Conservation (phyloP, 257 asterid species). For the Capsicum pubescens region DNA sequence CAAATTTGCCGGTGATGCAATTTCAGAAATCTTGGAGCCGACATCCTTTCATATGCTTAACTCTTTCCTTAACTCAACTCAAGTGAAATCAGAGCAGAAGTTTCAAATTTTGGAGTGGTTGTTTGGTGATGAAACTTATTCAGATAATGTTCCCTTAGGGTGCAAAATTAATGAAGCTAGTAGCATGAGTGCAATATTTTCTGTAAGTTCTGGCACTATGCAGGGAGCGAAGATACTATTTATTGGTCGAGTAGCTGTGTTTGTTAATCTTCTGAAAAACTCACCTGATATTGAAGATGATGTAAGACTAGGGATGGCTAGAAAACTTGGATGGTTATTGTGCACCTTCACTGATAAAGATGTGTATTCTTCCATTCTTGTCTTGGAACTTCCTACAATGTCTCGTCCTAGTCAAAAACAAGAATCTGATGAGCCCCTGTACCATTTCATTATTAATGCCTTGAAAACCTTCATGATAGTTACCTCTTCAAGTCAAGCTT, state of each 20-base stretch:
- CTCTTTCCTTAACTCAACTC: slow-evolving; percentile 73
- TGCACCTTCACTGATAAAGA: slow-evolving; percentile 66
- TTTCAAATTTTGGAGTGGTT: slow-evolving; percentile 76
- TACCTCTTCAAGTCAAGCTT: slow-evolving; percentile 66
- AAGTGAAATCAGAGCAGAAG: slow-evolving; percentile 67
- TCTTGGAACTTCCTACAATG: slow-evolving; percentile 52
- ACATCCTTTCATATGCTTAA: slow-evolving; percentile 85
- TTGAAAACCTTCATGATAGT: slow-evolving; percentile 78
- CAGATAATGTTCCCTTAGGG: slow-evolving; percentile 30
- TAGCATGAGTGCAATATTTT: slow-evolving; percentile 49
- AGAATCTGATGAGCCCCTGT: slow-evolving; percentile 66
- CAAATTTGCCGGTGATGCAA: slow-evolving; percentile 65
- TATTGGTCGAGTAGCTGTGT: slow-evolving; percentile 68
- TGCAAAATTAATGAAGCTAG: slow-evolving; percentile 29
- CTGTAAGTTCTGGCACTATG: slow-evolving; percentile 49
- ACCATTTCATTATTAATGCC: slow-evolving; percentile 58
- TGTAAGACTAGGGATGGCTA: slow-evolving; percentile 59
- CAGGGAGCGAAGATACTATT: slow-evolving; percentile 52
- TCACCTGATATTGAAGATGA: slow-evolving; percentile 80
- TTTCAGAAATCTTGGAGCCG: slow-evolving; percentile 82
- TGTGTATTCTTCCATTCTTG: slow-evolving; percentile 63
- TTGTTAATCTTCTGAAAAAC: slow-evolving; percentile 63
- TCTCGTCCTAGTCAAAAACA: slow-evolving; percentile 52
- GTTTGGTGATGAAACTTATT: slow-evolving; percentile 48
- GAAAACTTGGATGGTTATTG: slow-evolving; percentile 89